These are phyloP conservation scores for Zizania palustris DNA, from an alignment of 202 grass and related monocot species.

Conservation along the genomic window DNA sequence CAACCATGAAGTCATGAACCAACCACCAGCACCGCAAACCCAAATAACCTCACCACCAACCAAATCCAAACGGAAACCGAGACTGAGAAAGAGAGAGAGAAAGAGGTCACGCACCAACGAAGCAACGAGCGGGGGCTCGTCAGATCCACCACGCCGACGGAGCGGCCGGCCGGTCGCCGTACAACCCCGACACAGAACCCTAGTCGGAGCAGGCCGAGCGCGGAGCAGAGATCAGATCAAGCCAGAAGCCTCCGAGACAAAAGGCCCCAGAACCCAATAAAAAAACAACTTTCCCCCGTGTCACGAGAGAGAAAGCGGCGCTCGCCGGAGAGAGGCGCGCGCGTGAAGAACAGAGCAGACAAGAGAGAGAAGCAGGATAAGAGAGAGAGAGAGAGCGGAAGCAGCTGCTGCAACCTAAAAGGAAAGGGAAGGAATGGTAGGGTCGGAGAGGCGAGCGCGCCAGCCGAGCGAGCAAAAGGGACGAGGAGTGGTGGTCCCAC, in stretches of 20 bases:
- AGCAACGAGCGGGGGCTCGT: background rate
- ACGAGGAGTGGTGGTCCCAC: constrained; percentile 51
- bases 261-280: background rate
- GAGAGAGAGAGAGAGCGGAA: background rate
- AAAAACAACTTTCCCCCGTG: background rate
- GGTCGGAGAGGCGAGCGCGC: background rate
- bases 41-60: background rate
- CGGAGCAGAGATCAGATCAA: background rate
- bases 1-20: background rate
- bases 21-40: background rate
- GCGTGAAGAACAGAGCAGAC: background rate
- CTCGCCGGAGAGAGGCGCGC: too few relatives aligned
- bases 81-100: background rate
- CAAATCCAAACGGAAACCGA: background rate
- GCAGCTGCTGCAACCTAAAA: background rate
- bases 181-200: background rate
- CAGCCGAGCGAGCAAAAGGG: background rate
- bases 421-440: background rate
- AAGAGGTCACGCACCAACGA: constrained; percentile 21
- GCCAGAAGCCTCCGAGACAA: constrained; percentile 30
- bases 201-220: background rate
- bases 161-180: background rate
- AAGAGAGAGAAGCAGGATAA: constrained; percentile 16
- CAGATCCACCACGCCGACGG: constrained; percentile 36
- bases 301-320: background rate